Evolutionary conservation across 345 rosid genomes (phyloP).

Genomic region (Citrus hindsii): DNA sequence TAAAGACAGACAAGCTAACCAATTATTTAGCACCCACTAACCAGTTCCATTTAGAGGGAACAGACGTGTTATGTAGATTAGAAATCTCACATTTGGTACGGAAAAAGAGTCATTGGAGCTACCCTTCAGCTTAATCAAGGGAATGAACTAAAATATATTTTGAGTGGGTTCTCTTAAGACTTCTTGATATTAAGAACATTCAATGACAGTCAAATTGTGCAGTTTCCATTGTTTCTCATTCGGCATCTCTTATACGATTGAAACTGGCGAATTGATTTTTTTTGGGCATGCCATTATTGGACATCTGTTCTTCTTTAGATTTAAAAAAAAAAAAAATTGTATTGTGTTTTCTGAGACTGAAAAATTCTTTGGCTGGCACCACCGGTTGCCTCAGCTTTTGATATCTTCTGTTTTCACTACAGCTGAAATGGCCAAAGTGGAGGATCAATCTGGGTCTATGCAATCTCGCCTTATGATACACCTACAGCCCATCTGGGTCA

Average conservation of each 20-base stretch:
- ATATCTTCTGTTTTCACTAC: neutral
- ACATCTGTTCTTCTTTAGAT: no score
- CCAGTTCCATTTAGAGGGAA: neutral
- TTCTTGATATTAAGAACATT: neutral
- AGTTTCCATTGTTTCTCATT: no score
- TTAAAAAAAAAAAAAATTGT: no score
- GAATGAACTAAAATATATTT: no score
- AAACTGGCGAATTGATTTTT: neutral
- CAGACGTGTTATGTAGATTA: neutral
- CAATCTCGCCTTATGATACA: neutral
- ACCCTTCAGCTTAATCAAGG: neutral
- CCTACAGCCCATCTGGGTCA: neutral
- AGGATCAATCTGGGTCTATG: neutral
- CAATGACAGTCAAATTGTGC: neutral
- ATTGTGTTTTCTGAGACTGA: neutral
- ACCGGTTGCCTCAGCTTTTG: neutral
- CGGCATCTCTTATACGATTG: neutral
- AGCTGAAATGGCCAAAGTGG: neutral
- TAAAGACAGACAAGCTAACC: neutral
- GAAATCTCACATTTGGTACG: neutral
- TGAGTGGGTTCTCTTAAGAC: no score
- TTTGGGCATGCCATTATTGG: neutral
- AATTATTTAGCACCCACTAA: neutral
- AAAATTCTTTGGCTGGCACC: neutral
- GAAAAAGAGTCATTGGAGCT: neutral